Conservation (phyloP, 306 rosid species). For the Prosopis cineraria region DNA sequence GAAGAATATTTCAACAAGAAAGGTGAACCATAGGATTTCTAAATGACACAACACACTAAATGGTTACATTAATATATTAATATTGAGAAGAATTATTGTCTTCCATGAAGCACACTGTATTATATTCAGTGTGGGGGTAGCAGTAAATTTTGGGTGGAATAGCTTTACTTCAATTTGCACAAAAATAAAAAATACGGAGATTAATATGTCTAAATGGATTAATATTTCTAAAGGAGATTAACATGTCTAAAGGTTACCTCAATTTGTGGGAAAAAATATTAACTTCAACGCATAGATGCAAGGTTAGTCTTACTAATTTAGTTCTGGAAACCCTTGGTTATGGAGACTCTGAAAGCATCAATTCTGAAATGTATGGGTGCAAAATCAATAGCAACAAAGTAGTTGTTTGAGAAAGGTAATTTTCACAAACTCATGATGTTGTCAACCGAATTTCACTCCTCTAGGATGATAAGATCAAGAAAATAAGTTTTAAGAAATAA, state of each 20-base stretch:
- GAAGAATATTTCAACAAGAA: background rate
- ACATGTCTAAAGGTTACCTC: background rate
- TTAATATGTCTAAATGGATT: background rate
- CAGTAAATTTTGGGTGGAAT: background rate
- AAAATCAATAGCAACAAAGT: background rate
- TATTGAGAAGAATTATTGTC: background rate
- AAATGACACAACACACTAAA: background rate
- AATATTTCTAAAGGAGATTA: background rate
- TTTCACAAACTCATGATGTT: background rate
- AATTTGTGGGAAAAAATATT: background rate
- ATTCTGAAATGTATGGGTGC: slow-evolving; percentile 13
- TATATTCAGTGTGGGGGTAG: background rate
- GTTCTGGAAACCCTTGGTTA: background rate
- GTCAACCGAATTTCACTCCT: background rate
- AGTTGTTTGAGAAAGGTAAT: background rate
- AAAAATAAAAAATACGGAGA: no score
- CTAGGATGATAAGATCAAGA: background rate
- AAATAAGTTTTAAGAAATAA: background rate
- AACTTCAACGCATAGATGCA: background rate
- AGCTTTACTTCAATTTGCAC: no score
- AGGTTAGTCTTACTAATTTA: background rate
- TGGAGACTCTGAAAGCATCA: background rate
- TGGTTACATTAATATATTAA: background rate
- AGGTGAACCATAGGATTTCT: background rate
- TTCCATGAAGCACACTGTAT: background rate